phyloP scores from a whole-genome alignment of 2,329 filamentous ascomycete genomes.

The Ascochyta lentis region DNA sequence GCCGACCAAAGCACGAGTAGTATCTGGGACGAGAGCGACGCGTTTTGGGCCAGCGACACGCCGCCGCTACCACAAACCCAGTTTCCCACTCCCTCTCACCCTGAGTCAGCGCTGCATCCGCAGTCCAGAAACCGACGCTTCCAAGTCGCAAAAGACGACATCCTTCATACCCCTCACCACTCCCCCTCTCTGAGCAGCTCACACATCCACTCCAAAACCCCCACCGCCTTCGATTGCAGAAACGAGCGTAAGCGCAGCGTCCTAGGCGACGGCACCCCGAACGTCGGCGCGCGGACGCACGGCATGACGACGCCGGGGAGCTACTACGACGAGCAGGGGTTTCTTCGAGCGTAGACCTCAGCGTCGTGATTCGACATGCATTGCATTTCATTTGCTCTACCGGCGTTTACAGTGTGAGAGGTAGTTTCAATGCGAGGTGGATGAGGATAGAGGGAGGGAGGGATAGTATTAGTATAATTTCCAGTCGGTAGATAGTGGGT shows the following conservation, averaged over 20 bases:
- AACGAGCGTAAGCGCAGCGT: conserved; percentile 26
- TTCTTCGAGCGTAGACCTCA: conserved; percentile 25
- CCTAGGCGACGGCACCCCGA: conserved; percentile 30
- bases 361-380: no score
- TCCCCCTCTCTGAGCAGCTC: neutral
- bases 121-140: neutral
- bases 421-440: no score
- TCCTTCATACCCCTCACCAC: neutral
- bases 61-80: neutral
- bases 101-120: no score
- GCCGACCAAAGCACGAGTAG: neutral
- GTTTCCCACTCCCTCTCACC: no score
- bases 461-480: no score
- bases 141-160: conserved; percentile 1
- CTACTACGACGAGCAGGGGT: conserved; percentile 46
- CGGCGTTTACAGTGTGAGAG: no score
- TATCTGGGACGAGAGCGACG: conserved; percentile 17
- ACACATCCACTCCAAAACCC: neutral
- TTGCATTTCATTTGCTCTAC: no score
- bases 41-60: conserved; percentile 9
- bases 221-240: neutral
- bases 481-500: no score
- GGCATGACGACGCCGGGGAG: conserved; percentile 35
- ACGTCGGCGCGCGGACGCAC: conserved; percentile 28
- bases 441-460: no score